Conservation (phyloP, 768 basidiomycete species). For the Boletus reticulatus region DNA sequence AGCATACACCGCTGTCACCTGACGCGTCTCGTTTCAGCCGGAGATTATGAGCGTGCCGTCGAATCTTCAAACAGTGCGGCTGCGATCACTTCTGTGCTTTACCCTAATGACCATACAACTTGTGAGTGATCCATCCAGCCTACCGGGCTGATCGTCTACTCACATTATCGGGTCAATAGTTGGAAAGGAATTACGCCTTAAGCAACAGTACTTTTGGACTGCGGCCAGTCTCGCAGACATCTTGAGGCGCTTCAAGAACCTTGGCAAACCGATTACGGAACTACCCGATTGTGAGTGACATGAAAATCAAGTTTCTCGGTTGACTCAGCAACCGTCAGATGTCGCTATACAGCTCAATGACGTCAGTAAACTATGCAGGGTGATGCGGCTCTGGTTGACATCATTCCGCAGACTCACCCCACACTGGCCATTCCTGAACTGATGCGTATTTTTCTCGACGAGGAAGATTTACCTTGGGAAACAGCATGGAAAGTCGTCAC, state of each 20-base stretch:
- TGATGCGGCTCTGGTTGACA: slow-evolving; percentile 1
- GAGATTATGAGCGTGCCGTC: slow-evolving; percentile 90
- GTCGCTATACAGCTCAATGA: slow-evolving; percentile 96
- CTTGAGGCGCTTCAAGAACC: slow-evolving; percentile 88
- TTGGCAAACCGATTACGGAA: slow-evolving; percentile 73
- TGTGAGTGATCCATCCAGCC: slow-evolving; percentile 35
- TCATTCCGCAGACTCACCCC: slow-evolving; percentile 74
- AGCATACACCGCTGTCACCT: neutral
- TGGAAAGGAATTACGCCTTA: slow-evolving; percentile 85
- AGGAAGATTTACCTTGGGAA: slow-evolving; percentile 85
- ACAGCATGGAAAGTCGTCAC: slow-evolving; percentile 86
- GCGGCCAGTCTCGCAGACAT: slow-evolving; percentile 88
- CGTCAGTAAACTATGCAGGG: slow-evolving; percentile 38
- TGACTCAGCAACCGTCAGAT: slow-evolving; percentile 39
- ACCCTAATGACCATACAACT: slow-evolving; percentile 90
- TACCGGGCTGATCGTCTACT: neutral
- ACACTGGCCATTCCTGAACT: slow-evolving; percentile 94
- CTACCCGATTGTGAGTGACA: slow-evolving; percentile 74
- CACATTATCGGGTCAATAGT: slow-evolving; percentile 39
- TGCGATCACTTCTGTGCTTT: slow-evolving; percentile 92
- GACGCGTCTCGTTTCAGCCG: slow-evolving; percentile 47
- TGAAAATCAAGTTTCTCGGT: neutral
- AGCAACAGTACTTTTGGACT: slow-evolving; percentile 98
- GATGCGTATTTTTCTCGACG: slow-evolving; percentile 89
- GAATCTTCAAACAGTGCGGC: slow-evolving; percentile 87